Conservation (phyloP, 345 rosid genomes). For the Populus deltoides region DNA sequence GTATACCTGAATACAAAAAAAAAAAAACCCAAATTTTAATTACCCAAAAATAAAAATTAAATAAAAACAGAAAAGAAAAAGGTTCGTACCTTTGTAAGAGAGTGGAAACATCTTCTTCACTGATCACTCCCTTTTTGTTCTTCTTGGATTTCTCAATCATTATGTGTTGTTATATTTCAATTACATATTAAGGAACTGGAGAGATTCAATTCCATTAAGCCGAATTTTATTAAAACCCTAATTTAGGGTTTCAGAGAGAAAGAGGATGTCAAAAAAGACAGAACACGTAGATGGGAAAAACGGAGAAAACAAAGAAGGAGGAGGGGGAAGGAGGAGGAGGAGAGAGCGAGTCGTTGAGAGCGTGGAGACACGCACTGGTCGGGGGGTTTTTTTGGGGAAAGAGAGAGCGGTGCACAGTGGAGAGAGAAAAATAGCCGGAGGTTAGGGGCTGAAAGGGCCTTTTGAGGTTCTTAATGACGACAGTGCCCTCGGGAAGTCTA, state of each 20-base stretch:
- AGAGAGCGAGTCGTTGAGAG: constrained; percentile 15
- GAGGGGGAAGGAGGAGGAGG: not conserved
- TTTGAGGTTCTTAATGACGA: not conserved
- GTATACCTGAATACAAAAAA: constrained; percentile 43
- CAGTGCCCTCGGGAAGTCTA: not conserved
- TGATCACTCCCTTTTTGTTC: constrained; percentile 51
- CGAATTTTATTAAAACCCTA: constrained; percentile 33
- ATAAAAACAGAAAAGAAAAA: not conserved
- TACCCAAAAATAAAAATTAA: not conserved
- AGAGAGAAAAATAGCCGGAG: not conserved
- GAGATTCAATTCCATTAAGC: not conserved
- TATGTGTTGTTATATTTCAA: constrained; percentile 7
- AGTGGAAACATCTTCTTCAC: constrained; percentile 63
- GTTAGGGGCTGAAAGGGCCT: not conserved
- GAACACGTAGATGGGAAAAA: not conserved
- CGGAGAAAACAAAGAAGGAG: not conserved
- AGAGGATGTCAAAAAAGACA: not conserved
- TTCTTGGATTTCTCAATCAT: constrained; percentile 54
- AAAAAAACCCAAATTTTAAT: not conserved
- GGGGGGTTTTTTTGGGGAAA: not conserved
- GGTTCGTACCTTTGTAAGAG: constrained; percentile 58
- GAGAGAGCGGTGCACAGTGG: constrained; percentile 3
- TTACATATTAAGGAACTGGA: constrained; percentile 26
- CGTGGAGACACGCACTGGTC: constrained; percentile 25
- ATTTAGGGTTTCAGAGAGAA: not conserved